Conservation (phyloP, 2,329 filamentous ascomycete genomes). For the Fusarium begoniae region DNA sequence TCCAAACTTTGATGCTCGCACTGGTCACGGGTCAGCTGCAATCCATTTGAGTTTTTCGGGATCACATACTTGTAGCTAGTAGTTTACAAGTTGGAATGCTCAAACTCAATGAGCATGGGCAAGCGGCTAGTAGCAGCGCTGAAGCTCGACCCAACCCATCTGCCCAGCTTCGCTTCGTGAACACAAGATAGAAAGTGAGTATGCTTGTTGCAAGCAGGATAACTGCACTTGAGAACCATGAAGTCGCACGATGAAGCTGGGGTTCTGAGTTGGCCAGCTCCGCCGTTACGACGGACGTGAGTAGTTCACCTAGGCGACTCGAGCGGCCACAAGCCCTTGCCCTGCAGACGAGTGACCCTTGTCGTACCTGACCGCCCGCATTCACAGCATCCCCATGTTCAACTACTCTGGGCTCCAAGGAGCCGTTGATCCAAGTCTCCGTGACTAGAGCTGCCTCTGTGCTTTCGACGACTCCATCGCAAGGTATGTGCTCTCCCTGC, state of each 20-base stretch:
- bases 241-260: not conserved
- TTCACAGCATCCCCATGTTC: not conserved
- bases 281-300: not conserved
- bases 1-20: not conserved
- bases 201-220: not conserved
- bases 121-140: not conserved
- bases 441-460: not conserved
- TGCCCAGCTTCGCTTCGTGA: not conserved
- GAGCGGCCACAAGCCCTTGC: not conserved
- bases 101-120: not conserved
- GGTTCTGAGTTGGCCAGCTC: not conserved
- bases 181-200: accelerated
- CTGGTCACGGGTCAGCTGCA: not conserved
- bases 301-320: not conserved
- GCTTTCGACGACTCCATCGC: not conserved
- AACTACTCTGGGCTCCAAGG: not conserved
- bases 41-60: accelerated
- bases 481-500: not conserved
- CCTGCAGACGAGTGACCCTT: not conserved
- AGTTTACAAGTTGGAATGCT: not conserved
- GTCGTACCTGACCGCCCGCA: not conserved
- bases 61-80: not conserved
- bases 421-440: not conserved
- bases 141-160: not conserved
- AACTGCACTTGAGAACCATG: not conserved